Evolutionary conservation across 352 stramenopile species (phyloP).

Genomic region (Thraustotheca clavata): DNA sequence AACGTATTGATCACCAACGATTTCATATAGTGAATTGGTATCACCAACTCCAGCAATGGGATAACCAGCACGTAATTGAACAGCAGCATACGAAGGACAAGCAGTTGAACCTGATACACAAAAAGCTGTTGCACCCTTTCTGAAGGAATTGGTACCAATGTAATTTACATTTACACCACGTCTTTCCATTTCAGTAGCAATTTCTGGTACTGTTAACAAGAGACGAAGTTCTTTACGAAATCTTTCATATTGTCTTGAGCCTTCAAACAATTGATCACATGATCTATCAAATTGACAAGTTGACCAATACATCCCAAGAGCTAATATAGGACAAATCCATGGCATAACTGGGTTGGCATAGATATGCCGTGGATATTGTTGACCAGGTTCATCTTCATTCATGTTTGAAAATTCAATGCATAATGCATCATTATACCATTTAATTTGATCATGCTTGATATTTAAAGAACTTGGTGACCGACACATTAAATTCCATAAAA

Average conservation of each 20-base stretch:
- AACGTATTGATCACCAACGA: slow-evolving; percentile 4
- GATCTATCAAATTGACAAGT: slow-evolving; percentile 13
- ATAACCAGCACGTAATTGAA: slow-evolving; percentile 18
- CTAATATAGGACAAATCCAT: slow-evolving; percentile 27
- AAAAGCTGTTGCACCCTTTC: slow-evolving; percentile 22
- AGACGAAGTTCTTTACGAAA: slow-evolving; percentile 6
- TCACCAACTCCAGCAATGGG: slow-evolving; percentile 14
- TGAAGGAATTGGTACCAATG: slow-evolving; percentile 19
- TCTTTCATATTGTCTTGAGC: neutral
- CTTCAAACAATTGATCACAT: neutral
- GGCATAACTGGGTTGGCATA: slow-evolving; percentile 28
- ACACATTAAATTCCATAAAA: slow-evolving; percentile 14
- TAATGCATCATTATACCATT: slow-evolving; percentile 28
- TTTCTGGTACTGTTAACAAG: neutral
- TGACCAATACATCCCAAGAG: slow-evolving; percentile 24
- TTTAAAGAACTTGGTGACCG: neutral
- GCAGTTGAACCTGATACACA: slow-evolving; percentile 13
- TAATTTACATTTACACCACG: no score
- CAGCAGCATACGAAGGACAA: slow-evolving; percentile 6
- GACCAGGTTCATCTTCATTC: slow-evolving; percentile 29
- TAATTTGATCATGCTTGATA: slow-evolving; percentile 16
- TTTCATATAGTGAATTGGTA: slow-evolving; percentile 13
- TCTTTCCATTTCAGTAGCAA: neutral
- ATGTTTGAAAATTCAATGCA: slow-evolving; percentile 32
- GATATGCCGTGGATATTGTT: slow-evolving; percentile 27